Evolutionary conservation across 345 rosid species (phyloP), one percentile per base, ranked within the genome.

Genomic region (Syzygium grande): DNA sequence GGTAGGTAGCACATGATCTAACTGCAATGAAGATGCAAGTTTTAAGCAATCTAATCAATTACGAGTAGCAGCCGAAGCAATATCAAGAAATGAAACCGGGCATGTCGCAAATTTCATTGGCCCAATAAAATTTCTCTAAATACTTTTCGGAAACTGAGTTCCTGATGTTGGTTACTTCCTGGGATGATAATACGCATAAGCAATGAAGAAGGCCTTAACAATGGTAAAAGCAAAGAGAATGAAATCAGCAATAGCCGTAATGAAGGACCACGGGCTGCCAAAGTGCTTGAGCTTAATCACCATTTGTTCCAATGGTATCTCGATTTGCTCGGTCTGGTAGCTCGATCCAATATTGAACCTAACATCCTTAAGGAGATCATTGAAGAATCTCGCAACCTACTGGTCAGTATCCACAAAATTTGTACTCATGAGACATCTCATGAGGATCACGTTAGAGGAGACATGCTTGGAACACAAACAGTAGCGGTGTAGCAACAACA

Each of bases 31-130:
- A 61, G 29, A 61, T 61, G 30, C 2, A 61, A 61, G 68, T 27
- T 61, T 12, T 12, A 12, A 27, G 34, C 13, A 61, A 12, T 17
- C 12, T 27, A 14, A 38, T 11, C 13, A 5, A n/a, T 27, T 25
- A 27, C 0, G 30, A 5, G 8, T 13, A 61, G 68, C 1, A 0
- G 3, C 7, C 1, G 15, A 59, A 27, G 16, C 6, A 1, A 27
- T 59, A 59, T 25, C 15, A 25, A 25, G 6, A 61, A 27, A 61
- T 61, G 68, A 61, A 61, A 38, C 41, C 41, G 41, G 41, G 41
- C 41, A 38, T 27, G 2, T 61, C 29, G 5, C 34, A 61, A n/a
- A 61, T 61, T 61, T 25, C 15, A 6, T 61, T 61, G 34, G 30
- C 27, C 34, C 11, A 3, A 61, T 13, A 59, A 59, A 30, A 59